Evolutionary conservation across 495 filamentous ascomycete genomes (phyloP), one percentile per base, ranked within the genome.

Genomic region (Annulohypoxylon nitens): DNA sequence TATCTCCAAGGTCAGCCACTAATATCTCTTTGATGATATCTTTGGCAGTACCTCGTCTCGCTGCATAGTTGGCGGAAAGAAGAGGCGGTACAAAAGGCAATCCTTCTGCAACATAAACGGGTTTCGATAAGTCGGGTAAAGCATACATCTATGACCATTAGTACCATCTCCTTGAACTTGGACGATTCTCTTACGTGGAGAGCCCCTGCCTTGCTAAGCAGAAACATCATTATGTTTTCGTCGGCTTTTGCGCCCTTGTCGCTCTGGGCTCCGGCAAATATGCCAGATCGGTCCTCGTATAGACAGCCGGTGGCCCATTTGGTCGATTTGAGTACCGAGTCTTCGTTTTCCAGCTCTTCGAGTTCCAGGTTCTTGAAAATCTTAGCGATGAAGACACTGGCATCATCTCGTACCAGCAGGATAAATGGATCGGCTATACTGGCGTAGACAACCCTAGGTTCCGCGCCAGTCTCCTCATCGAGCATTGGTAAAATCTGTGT

Each of bases 371-470:
- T 90, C 33, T 88, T 88, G 78, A 95, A 93, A 18, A 91, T 90
- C 77, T 91, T 86, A 20, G 94, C 89, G 30, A 98, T 84, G 43
- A 91, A 86, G 8, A 93, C 85, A 57, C 91, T 94, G 0, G 87
- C 87, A 78, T 98, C 94, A 65, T 97, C 93, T 64, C 92, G 87
- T 47, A 97, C 78, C 3, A 99, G 87, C 2, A 97, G 83, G n/a
- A 99, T 76, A 77, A 92, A 98, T 5, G 94, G 94, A 76, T 98
- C 96, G 11, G 86, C 85, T 73, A 98, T 93, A 79, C 92, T 96
- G n/a, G 92, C 91, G 75, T 87, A 92, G 45, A 93, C 81, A 26
- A 95, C 90, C 41, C 89, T 85, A 4, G 93, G 89, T 70, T 93
- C 92, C 10, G 87, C 87, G 18, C 90, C 94, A 0, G 89, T 93